These are phyloP conservation scores for Porcisia hertigi DNA, from an alignment of 208 protist species.

Conservation along the genomic window DNA sequence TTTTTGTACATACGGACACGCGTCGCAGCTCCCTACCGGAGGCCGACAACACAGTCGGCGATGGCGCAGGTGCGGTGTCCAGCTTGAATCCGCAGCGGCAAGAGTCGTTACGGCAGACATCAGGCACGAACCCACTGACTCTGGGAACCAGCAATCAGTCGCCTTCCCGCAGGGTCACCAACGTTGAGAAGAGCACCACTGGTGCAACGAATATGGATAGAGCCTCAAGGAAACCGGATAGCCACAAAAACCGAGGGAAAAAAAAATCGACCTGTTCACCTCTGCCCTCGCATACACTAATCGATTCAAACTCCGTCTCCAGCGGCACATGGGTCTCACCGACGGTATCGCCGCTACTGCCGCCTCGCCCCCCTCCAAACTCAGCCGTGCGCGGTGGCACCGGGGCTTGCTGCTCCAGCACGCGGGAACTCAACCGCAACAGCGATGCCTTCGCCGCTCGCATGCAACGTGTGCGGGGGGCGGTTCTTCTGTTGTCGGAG, in stretches of 20 bases:
- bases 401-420: background rate
- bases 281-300: background rate
- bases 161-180: background rate
- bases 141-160: background rate
- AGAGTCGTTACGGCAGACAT: background rate
- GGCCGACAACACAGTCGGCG: background rate
- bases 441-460: constrained; percentile 31
- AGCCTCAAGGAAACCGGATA: background rate
- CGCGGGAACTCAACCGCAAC: constrained; percentile 4
- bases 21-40: background rate
- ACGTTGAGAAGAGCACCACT: background rate
- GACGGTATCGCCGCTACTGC: constrained; percentile 3
- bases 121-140: constrained; percentile 12
- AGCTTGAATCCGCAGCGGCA: background rate
- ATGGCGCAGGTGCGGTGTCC: background rate
- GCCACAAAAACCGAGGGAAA: background rate
- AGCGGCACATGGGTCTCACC: constrained; percentile 4
- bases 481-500: constrained; percentile 43
- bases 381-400: background rate
- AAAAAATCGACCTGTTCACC: background rate
- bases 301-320: background rate
- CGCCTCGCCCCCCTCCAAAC: background rate
- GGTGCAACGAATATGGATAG: background rate
- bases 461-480: constrained; percentile 32
- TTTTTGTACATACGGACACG: constrained; percentile 44